Base-by-base conservation (phyloP, 1,284 basidiomycete genomes). In the Phellinidium pouzarii region DNA sequence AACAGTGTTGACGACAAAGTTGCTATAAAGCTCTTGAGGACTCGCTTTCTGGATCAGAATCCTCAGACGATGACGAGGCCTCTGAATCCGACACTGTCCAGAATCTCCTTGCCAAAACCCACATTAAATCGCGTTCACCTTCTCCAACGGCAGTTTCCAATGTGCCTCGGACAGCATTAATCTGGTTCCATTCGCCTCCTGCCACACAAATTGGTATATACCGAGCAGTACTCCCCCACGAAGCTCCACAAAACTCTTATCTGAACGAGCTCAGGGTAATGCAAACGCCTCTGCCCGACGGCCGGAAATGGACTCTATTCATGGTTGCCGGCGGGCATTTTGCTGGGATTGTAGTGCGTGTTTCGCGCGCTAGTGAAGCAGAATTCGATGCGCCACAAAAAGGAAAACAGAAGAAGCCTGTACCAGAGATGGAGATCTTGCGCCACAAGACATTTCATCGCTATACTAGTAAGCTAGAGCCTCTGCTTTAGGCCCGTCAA, bases 281-380 rank as follows among this genome's bases (percentile, higher is more conserved):
- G 72, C 94, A 95, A 66, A 62, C 61, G 0, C 73, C 72, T 11
- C 71, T 75, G 3, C 72, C 76, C 7, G 73, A 76, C 23, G 90
- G 87, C 31, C 75, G 93, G 17, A 87, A 82, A 55, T 95, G 94
- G 87, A 91, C 93, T 0, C 69, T 98, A 73, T 87, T 98, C 63
- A 94, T 98, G 91, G 84, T 91, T 41, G 95, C 95, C 0, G 94
- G 96, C 4, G 95, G 95, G 11, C 94, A 99, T 68, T 99, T 99
- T 70, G 94, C 95, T 6, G 94, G 93, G 12, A 87, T 92, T 51
- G 77, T 98, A 25, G 85, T 93, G 3, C 73, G 82, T 26, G 86
- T 90, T 20, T 80, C 80, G 57, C 66, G 75, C 58, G 56, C 77
- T 64, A 74, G 75, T 17, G 68, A 74, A 37, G 71, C 70, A 23